Evolutionary conservation across 139 green algal species (phyloP).

Genomic region (Chlorella sp.): DNA sequence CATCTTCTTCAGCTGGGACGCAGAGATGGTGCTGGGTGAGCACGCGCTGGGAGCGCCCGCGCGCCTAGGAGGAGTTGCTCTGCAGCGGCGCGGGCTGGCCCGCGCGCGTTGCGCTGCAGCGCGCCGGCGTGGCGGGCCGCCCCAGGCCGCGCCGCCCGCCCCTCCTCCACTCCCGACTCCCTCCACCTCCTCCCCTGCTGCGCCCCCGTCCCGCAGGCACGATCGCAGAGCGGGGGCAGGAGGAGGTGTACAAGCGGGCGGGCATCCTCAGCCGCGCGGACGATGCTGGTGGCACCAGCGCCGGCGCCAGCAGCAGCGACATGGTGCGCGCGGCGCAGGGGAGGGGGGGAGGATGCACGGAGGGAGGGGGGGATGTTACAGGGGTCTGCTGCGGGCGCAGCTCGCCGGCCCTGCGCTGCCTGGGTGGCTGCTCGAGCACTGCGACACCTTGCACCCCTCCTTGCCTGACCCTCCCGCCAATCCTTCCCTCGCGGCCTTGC

Average conservation of each 20-base stretch:
- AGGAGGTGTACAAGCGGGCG: constrained; percentile 47
- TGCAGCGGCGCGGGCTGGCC: too few relatives aligned
- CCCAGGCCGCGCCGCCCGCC: not conserved
- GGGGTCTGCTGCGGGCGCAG: too few relatives aligned
- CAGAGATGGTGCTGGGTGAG: constrained; percentile 20
- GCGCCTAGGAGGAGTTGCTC: not conserved
- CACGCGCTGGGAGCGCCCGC: too few relatives aligned
- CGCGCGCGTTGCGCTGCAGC: too few relatives aligned
- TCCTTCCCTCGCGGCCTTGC: too few relatives aligned
- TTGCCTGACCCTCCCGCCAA: too few relatives aligned
- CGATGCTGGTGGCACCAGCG: not conserved
- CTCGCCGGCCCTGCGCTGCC: too few relatives aligned
- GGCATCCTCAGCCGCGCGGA: constrained; percentile 35
- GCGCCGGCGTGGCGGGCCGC: too few relatives aligned
- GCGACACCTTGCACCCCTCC: too few relatives aligned
- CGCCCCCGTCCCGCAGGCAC: constrained; percentile 21
- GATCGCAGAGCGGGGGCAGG: constrained; percentile 44
- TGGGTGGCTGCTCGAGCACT: too few relatives aligned
- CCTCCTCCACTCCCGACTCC: not conserved
- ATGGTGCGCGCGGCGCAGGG: not conserved
- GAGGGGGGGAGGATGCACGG: too few relatives aligned
- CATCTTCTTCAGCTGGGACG: constrained; percentile 71
- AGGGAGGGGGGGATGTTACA: too few relatives aligned
- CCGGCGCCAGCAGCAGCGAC: not conserved
- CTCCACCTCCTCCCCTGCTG: not conserved